Evolutionary conservation across 768 basidiomycete genomes (phyloP).

Genomic region (Megacollybia marginata): DNA sequence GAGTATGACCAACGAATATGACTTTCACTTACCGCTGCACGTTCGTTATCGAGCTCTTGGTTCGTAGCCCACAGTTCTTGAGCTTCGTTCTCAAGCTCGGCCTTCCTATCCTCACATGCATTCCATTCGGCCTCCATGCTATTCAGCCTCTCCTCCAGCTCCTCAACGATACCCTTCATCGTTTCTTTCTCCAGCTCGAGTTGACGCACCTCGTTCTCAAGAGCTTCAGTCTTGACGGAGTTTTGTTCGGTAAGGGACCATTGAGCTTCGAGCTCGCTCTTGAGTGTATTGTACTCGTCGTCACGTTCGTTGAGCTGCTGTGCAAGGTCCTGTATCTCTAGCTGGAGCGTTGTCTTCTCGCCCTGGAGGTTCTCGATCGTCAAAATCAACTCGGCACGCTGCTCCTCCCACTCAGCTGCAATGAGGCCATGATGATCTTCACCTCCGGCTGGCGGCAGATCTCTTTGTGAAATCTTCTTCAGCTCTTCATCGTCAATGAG

Average conservation of each 20-base stretch:
- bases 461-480: constrained; percentile 31
- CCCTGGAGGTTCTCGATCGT: constrained; percentile 34
- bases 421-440: constrained; percentile 32
- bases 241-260: constrained; percentile 58
- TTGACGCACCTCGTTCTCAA: constrained; percentile 27
- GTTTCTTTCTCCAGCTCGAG: constrained; percentile 33
- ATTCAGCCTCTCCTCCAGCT: constrained; percentile 33
- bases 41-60: constrained; percentile 50
- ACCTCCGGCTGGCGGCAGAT: constrained; percentile 33
- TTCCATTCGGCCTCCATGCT: constrained; percentile 50
- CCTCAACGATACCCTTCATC: constrained; percentile 30
- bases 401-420: constrained; percentile 42
- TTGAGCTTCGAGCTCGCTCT: constrained; percentile 62
- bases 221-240: constrained; percentile 35
- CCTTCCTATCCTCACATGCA: constrained; percentile 46
- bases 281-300: constrained; percentile 41
- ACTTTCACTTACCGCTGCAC: constrained; percentile 36
- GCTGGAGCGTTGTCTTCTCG: constrained; percentile 34
- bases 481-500: constrained; percentile 37
- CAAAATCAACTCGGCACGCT: constrained; percentile 37
- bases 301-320: constrained; percentile 33
- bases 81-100: constrained; percentile 48
- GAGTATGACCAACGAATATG: not conserved
- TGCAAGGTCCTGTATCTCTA: constrained; percentile 34
- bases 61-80: constrained; percentile 45